Base-by-base conservation (phyloP, 768 basidiomycete species). In the Galerina marginata region DNA sequence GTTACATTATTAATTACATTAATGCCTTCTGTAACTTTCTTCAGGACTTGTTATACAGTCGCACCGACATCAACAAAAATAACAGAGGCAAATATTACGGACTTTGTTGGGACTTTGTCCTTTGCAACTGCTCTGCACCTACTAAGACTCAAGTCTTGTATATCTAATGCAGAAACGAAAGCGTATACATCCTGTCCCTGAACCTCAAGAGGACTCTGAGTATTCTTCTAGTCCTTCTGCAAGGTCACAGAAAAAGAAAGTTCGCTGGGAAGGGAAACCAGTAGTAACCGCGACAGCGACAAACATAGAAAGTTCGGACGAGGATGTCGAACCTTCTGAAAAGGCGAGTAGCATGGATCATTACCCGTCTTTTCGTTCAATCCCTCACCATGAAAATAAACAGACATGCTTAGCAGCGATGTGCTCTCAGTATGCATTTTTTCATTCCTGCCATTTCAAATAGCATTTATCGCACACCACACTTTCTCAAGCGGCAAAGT, bases 401-500 rank as follows among this genome's bases (percentile, higher is more conserved):
- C 47, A 61, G 56, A 61, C 56, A 1, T 59, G 42, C 25, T 44
- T 60, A 25, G 54, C 54, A 33, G 54, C 45, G 33, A 15, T 52
- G 11, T 59, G 61, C 16, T 62, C 61, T 49, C 55, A 54, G 61
- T 62, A 58, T 39, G 61, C 43, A 53, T 53, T 39, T 49, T 52
- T 33, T 25, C 23, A 23, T 59, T 47, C 29, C 12, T 14, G 9
- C 10, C 29, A 20, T 48, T 20, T 29, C 25, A 48, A 20, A 2
- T 51, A 25, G 14, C 15, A 48, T 37, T 16, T 53, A 9, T n/a
- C 23, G 20, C 29, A 7, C 23, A 26, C 15, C 9, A 42, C 39
- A 42, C 38, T 2, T 12, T 38, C 10, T n/a, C 16, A 56, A 94
- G 92, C 61, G 87, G 87, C 33, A 82, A 81, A 39, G 63, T 93